Evolutionary conservation across 768 basidiomycete genomes (phyloP), one percentile per base, ranked within the genome.

Genomic region (Termitomyces bulborhizus): DNA sequence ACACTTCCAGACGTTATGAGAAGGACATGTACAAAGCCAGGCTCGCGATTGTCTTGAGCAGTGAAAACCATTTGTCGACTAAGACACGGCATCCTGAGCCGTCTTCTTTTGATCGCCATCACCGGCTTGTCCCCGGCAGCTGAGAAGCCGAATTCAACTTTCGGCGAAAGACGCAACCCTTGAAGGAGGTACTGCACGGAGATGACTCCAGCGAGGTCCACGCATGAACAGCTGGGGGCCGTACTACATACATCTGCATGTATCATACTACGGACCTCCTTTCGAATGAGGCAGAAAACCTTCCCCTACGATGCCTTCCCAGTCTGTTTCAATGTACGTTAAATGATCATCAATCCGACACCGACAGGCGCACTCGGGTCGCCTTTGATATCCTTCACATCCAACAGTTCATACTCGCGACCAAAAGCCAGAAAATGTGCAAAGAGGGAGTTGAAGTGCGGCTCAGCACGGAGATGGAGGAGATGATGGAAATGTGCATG

Each of bases 341-440:
- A 7, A 29, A 32, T 9, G 31, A 9, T 7, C 8, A 32, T 8
- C 53, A 85, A 70, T 6, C 90, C 91, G 16, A 88, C 77, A 0
- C 92, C 90, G 0, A 88, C 87, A 3, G 76, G 70, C 5, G 80
- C 71, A 47, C 77, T 79, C 2, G 81, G 64, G 43, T 82, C 73
- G 1, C 90, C 90, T 58, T 81, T 88, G 66, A 97, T 82, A 67
- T 98, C 96, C 70, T 88, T 91, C 58, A 87, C 76, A 51, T 96
- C 93, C 60, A 98, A 68, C 57, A 98, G 68, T 64, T 98, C 91
- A 69, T 95, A 98, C 69, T 98, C 93, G 59, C 82, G 81, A 0
- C 96, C 96, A 63, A 98, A 98, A 0, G 95, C 93, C 49, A 98
- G 76, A 74, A 97, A 99, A 71, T 98, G 96, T 0, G 96, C 96